Conservation (phyloP, 345 rosid species). For the Citrus inodora region DNA sequence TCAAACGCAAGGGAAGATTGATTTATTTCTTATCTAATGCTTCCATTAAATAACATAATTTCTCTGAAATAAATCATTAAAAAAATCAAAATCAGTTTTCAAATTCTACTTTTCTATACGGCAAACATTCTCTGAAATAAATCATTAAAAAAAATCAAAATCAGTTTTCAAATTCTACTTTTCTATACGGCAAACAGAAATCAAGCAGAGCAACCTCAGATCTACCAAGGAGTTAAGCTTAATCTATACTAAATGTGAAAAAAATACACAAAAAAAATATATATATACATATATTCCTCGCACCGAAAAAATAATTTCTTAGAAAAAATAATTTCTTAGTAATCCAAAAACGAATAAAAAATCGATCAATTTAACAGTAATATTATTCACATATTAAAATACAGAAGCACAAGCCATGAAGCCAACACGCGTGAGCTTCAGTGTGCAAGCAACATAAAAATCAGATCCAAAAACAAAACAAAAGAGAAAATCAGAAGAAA, state of each 20-base stretch:
- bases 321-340: not conserved
- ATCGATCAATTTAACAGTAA: not conserved
- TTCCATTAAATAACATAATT: not conserved
- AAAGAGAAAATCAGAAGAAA: not conserved
- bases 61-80: not conserved
- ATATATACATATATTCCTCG: too few relatives aligned
- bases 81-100: not conserved
- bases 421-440: not conserved
- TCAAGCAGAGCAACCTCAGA: slow-evolving; percentile 11
- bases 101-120: not conserved
- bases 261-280: not conserved
- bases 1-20: not conserved
- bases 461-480: slow-evolving; percentile 17
- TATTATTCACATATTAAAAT: not conserved
- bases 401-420: not conserved
- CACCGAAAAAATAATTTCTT: too few relatives aligned
- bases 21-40: not conserved
- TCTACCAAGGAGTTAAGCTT: slow-evolving; percentile 1
- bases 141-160: not conserved
- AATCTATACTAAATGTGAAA: not conserved
- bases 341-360: not conserved
- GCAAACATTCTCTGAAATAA: not conserved
- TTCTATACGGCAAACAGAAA: not conserved
- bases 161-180: not conserved
- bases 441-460: not conserved